Evolutionary conservation across 2,329 filamentous ascomycete genomes (phyloP).

Genomic region (Dactylonectria macrodidyma): DNA sequence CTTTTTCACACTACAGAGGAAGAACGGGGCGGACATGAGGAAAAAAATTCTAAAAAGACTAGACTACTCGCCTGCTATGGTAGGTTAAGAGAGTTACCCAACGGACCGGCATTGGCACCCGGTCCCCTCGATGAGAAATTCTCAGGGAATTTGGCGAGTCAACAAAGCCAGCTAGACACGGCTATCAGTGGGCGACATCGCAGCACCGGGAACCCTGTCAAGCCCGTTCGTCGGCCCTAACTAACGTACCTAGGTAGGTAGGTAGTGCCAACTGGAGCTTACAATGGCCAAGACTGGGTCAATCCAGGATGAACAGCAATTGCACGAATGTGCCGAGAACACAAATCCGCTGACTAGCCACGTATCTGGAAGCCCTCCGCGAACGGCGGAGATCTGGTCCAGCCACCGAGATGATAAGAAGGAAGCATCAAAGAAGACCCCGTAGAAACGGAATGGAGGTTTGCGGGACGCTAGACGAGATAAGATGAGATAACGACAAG

Average conservation of each 20-base stretch:
- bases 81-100: conserved; percentile 18
- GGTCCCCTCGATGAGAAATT: conserved; percentile 7
- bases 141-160: conserved; percentile 14
- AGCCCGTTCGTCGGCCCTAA: conserved; percentile 25
- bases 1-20: background rate
- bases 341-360: background rate
- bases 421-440: conserved; percentile 15
- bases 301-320: conserved; percentile 7
- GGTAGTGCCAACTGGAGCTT: conserved; percentile 27
- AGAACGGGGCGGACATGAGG: conserved; percentile 10
- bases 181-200: conserved; percentile 15
- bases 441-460: conserved; percentile 1
- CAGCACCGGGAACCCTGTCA: conserved; percentile 5
- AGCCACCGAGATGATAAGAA: conserved; percentile 25
- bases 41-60: conserved; percentile 3
- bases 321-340: conserved; percentile 25
- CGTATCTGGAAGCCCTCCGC: conserved; percentile 28
- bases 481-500: conserved; percentile 16
- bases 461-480: background rate
- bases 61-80: background rate
- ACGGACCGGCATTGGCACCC: conserved; percentile 24
- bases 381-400: conserved; percentile 29
- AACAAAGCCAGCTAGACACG: conserved; percentile 1
- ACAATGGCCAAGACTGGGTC: conserved; percentile 2
- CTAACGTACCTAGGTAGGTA: background rate